Evolutionary conservation across 345 rosid species (phyloP).

Genomic region (Citrus mangshanensis): DNA sequence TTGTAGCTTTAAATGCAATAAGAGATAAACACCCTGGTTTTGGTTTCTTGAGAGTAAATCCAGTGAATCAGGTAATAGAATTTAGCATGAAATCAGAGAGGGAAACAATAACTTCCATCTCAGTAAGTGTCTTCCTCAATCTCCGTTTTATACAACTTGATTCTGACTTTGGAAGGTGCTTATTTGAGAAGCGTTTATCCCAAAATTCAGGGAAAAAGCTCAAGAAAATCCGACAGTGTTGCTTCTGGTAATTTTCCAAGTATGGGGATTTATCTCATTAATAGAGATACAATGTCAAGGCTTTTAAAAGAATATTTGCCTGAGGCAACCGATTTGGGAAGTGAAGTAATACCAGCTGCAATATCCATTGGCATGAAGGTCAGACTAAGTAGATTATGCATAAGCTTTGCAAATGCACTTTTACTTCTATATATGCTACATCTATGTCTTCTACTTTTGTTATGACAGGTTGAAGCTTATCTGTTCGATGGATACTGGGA

Average conservation of each 20-base stretch:
- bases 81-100: constrained; percentile 31
- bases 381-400: not conserved
- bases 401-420: not conserved
- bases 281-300: constrained; percentile 49
- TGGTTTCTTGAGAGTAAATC: constrained; percentile 50
- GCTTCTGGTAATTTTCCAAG: constrained; percentile 29
- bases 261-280: constrained; percentile 72
- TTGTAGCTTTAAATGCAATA: constrained; percentile 42
- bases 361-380: constrained; percentile 78
- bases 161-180: not conserved
- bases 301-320: constrained; percentile 55
- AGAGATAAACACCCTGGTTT: constrained; percentile 47
- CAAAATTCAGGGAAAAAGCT: constrained; percentile 38
- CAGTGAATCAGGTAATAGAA: constrained; percentile 39
- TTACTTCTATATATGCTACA: not conserved
- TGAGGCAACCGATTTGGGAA: constrained; percentile 50
- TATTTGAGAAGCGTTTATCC: not conserved
- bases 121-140: constrained; percentile 33
- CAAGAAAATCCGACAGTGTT: constrained; percentile 12
- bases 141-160: not conserved
- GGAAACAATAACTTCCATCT: constrained; percentile 15
- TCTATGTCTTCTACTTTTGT: not conserved
- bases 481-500: constrained; percentile 77
- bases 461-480: constrained; percentile 58
- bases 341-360: constrained; percentile 62